Evolutionary conservation across 75 land plant genomes (phyloP).

Genomic region (Isoetes taiwanensis): DNA sequence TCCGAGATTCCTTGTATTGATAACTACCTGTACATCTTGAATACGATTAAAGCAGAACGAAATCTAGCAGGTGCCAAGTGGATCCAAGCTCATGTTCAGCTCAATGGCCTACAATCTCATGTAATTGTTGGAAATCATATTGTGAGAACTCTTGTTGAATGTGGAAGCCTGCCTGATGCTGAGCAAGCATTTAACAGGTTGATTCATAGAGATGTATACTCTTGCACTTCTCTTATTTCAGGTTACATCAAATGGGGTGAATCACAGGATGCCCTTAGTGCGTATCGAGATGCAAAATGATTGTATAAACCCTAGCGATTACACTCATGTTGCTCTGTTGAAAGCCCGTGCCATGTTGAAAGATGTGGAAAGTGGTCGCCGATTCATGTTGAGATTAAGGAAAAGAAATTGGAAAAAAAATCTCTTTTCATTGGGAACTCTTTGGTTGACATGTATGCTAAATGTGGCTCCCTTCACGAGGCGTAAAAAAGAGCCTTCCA

Average conservation of each 20-base stretch:
- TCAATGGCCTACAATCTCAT: no score
- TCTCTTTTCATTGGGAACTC: conserved; percentile 22
- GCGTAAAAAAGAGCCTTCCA: no score
- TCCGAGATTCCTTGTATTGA: no score
- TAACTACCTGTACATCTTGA: no score
- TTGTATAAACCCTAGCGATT: background rate
- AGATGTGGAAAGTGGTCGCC: conserved; percentile 23
- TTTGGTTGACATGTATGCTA: conserved; percentile 42
- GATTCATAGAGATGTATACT: background rate
- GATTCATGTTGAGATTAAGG: conserved; percentile 19
- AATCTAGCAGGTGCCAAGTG: no score
- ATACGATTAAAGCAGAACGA: no score
- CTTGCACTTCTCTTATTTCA: conserved; percentile 11
- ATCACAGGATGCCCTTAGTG: background rate
- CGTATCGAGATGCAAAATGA: background rate
- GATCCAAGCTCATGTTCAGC: no score
- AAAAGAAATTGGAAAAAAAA: conserved; percentile 23
- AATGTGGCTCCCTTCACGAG: no score
- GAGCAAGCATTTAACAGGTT: background rate
- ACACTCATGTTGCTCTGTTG: background rate
- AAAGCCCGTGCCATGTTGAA: conserved; percentile 1
- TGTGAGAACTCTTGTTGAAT: conserved; percentile 2
- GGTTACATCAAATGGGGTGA: conserved; percentile 3
- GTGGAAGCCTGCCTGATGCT: conserved; percentile 3
- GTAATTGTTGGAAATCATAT: conserved; percentile 5